Evolutionary conservation across 148 eudicot genomes (phyloP).

Genomic region (Heliosperma pusillum): DNA sequence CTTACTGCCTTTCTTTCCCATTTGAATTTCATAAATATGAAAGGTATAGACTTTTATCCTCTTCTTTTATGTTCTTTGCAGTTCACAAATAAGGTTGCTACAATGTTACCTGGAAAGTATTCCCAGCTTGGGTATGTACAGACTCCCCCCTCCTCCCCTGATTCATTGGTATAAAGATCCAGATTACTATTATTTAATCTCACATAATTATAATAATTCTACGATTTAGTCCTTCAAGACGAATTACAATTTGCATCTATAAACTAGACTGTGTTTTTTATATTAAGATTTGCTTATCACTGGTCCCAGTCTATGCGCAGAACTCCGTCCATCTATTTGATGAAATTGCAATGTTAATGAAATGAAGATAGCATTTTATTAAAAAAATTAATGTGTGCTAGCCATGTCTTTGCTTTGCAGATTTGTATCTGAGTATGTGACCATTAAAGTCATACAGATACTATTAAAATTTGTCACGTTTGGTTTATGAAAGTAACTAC

Average conservation of each 20-base stretch:
- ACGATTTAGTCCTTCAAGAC: neutral
- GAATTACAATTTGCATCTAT: neutral
- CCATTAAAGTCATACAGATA: neutral
- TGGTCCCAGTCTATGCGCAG: neutral
- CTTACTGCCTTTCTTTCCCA: neutral
- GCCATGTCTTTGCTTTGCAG: no score
- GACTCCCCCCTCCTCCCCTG: neutral
- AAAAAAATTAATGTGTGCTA: no score
- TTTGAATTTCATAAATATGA: neutral
- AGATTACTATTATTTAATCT: neutral
- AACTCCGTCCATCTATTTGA: neutral
- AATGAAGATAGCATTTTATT: neutral
- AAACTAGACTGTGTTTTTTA: neutral
- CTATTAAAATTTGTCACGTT: neutral
- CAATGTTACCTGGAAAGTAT: constrained; percentile 82
- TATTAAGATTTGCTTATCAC: neutral
- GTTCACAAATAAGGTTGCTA: constrained; percentile 86
- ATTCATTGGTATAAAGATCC: neutral
- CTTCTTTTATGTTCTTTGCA: constrained; percentile 39
- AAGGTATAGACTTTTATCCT: neutral
- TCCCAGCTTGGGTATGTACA: constrained; percentile 85
- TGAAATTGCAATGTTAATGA: neutral
- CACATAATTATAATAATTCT: neutral
- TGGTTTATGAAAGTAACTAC: neutral
- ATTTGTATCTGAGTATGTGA: no score